These are phyloP conservation scores for Pichia kudriavzevii DNA, from an alignment of 1,139 yeast species.

Conservation along the genomic window DNA sequence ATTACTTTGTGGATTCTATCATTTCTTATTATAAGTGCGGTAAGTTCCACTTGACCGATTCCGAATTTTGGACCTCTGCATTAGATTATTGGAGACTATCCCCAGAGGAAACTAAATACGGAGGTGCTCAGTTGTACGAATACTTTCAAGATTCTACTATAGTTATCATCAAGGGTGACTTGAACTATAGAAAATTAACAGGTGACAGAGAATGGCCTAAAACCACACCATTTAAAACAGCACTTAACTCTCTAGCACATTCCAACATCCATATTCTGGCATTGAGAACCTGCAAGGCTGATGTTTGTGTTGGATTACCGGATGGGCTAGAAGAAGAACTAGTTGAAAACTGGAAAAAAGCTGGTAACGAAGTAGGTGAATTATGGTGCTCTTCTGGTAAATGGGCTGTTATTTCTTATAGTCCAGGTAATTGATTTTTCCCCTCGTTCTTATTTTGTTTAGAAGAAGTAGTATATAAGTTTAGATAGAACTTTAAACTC, in stretches of 20 bases:
- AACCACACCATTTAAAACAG: constrained; percentile 62
- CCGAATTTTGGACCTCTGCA: constrained; percentile 81
- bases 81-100: constrained; percentile 64
- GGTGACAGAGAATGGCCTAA: constrained; percentile 87
- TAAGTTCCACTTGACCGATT: constrained; percentile 48
- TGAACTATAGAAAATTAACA: constrained; percentile 88
- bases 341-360: constrained; percentile 45
- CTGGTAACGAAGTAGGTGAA: constrained; percentile 57
- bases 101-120: constrained; percentile 45
- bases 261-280: constrained; percentile 60
- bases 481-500: not conserved
- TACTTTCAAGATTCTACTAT: constrained; percentile 50
- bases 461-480: not conserved
- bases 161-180: constrained; percentile 87
- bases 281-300: constrained; percentile 92
- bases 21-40: constrained; percentile 42
- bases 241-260: constrained; percentile 61
- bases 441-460: no score
- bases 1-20: constrained; percentile 44
- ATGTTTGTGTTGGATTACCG: constrained; percentile 82
- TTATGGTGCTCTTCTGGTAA: constrained; percentile 87
- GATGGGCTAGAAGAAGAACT: constrained; percentile 67
- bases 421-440: constrained; percentile 28
- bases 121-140: constrained; percentile 49
- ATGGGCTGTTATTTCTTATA: constrained; percentile 78